These are phyloP conservation scores for Neurospora sp. DNA, from an alignment of 2,329 filamentous ascomycete genomes.

Conservation along the genomic window DNA sequence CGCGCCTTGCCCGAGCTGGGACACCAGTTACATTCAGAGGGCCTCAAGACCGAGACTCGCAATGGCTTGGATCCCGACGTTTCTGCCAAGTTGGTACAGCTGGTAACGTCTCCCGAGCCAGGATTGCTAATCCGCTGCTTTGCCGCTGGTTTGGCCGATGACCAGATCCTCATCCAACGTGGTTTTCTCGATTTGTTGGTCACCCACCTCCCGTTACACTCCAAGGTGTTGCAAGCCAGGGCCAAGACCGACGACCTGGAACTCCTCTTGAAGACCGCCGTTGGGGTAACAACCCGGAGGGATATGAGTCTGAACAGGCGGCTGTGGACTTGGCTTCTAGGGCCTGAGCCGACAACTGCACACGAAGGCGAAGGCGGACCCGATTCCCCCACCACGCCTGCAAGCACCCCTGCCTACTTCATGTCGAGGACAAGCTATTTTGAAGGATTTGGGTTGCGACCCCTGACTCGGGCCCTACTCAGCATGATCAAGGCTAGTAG, in stretches of 20 bases:
- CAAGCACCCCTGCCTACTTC: constrained; percentile 35
- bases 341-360: constrained; percentile 51
- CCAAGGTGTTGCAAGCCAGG: constrained; percentile 65
- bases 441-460: constrained; percentile 63
- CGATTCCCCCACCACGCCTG: constrained; percentile 34
- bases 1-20: constrained; percentile 69
- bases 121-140: constrained; percentile 86
- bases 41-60: constrained; percentile 22
- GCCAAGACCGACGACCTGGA: constrained; percentile 71
- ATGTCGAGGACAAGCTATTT: constrained; percentile 70
- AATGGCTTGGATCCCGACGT: constrained; percentile 33
- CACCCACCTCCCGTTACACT: constrained; percentile 78
- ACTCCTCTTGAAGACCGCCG: constrained; percentile 69
- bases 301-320: constrained; percentile 91
- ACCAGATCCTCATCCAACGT: constrained; percentile 84
- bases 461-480: constrained; percentile 65
- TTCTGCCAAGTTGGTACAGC: constrained; percentile 45
- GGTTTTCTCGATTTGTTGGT: constrained; percentile 91
- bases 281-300: constrained; percentile 76
- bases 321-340: constrained; percentile 93
- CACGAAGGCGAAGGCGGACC: constrained; percentile 37
- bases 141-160: constrained; percentile 76
- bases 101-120: constrained; percentile 82
- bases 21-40: constrained; percentile 24
- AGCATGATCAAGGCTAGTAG: constrained; percentile 59